Conservation (phyloP, 345 rosid species). For the Euclidium syriacum region DNA sequence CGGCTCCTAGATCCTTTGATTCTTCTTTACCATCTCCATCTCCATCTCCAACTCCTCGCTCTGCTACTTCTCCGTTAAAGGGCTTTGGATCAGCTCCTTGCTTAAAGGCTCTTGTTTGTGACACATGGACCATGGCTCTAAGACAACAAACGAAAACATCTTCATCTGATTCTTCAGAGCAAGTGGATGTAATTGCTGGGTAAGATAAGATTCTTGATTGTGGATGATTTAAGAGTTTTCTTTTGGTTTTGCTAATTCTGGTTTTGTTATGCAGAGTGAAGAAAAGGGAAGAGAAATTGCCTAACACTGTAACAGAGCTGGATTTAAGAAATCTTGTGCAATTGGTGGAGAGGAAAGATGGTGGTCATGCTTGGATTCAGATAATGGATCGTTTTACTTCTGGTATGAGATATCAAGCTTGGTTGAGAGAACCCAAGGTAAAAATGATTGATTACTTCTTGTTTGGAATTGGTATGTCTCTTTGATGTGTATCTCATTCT, state of each 20-base stretch:
- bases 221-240: neutral
- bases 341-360: slow-evolving; percentile 69
- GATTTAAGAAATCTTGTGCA: slow-evolving; percentile 57
- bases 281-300: slow-evolving; percentile 31
- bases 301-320: slow-evolving; percentile 46
- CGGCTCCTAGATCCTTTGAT: slow-evolving; percentile 37
- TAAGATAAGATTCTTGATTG: neutral
- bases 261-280: slow-evolving; percentile 28
- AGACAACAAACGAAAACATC: slow-evolving; percentile 23
- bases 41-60: slow-evolving; percentile 21
- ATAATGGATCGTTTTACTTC: slow-evolving; percentile 69
- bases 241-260: slow-evolving; percentile 7
- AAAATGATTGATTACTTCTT: neutral
- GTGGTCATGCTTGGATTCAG: slow-evolving; percentile 63
- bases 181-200: slow-evolving; percentile 3
- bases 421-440: slow-evolving; percentile 73
- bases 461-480: neutral
- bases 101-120: slow-evolving; percentile 37
- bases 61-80: slow-evolving; percentile 33
- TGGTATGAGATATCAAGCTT: slow-evolving; percentile 67
- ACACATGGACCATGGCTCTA: slow-evolving; percentile 26
- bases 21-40: slow-evolving; percentile 32
- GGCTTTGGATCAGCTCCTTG: slow-evolving; percentile 39
- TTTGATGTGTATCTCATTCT: neutral
- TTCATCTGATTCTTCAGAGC: slow-evolving; percentile 16